Conservation (phyloP, 1,284 basidiomycete species). For the Malassezia restricta region DNA sequence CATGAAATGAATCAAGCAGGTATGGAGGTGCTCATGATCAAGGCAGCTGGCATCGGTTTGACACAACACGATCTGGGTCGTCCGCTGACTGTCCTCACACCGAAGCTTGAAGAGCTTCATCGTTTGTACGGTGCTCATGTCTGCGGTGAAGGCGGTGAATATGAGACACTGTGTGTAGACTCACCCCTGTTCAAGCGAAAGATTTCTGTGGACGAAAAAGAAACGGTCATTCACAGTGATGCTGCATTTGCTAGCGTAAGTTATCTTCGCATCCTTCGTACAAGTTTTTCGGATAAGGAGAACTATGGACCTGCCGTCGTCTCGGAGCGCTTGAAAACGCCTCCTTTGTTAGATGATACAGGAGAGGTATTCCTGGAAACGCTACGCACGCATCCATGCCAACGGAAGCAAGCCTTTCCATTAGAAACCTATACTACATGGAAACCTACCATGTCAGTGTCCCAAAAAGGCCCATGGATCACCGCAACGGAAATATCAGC, state of each 20-base stretch:
- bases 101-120: slow-evolving; percentile 63
- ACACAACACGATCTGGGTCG: slow-evolving; percentile 64
- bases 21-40: slow-evolving; percentile 76
- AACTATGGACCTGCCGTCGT: neutral
- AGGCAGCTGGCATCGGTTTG: slow-evolving; percentile 88
- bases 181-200: slow-evolving; percentile 72
- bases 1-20: slow-evolving; percentile 72
- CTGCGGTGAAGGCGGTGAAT: slow-evolving; percentile 96
- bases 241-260: slow-evolving; percentile 34
- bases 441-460: neutral
- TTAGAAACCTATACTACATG: neutral
- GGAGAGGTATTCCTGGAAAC: neutral
- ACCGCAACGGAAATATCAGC: slow-evolving; percentile 1
- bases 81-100: slow-evolving; percentile 62
- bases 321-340: slow-evolving; percentile 1
- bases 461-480: neutral
- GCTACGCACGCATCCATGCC: neutral
- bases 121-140: slow-evolving; percentile 75
- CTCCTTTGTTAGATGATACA: slow-evolving; percentile 19
- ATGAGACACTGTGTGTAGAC: slow-evolving; percentile 84
- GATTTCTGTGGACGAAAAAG: slow-evolving; percentile 54
- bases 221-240: slow-evolving; percentile 36
- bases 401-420: neutral
- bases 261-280: slow-evolving; percentile 29
- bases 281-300: slow-evolving; percentile 24